These are phyloP conservation scores for Phytophthora pisi DNA, from an alignment of 352 stramenopile genomes.

Conservation along the genomic window DNA sequence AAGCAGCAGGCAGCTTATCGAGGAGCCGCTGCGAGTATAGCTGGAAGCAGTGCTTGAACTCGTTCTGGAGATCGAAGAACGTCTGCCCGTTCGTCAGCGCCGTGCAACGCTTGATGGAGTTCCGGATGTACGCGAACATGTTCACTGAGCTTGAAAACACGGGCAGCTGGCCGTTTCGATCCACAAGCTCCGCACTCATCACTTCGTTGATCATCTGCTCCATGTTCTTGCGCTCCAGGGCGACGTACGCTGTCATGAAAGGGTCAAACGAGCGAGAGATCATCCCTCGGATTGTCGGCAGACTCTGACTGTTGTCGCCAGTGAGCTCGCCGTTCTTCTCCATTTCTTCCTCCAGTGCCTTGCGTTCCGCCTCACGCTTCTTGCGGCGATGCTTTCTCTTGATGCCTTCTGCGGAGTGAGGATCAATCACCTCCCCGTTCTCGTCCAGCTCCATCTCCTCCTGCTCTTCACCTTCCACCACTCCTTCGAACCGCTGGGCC, in stretches of 20 bases:
- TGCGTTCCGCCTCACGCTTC: constrained; percentile 73
- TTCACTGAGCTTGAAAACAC: constrained; percentile 98
- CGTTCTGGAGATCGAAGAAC: constrained; percentile 96
- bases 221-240: constrained; percentile 97
- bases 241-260: constrained; percentile 98
- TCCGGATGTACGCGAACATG: constrained; percentile 99
- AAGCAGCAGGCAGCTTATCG: constrained; percentile 63
- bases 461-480: constrained; percentile 47
- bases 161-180: constrained; percentile 94
- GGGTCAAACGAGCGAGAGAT: constrained; percentile 96
- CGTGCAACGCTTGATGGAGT: constrained; percentile 97
- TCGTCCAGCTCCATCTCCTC: constrained; percentile 73
- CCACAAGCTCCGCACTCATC: constrained; percentile 92
- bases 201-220: constrained; percentile 91
- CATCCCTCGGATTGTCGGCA: constrained; percentile 80
- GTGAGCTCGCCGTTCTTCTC: constrained; percentile 58
- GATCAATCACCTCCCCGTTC: constrained; percentile 74
- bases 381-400: constrained; percentile 77
- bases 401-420: constrained; percentile 73
- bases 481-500: constrained; percentile 71
- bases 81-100: constrained; percentile 97
- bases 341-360: constrained; percentile 71
- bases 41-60: constrained; percentile 90
- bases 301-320: constrained; percentile 43
- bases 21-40: constrained; percentile 83